Evolutionary conservation across 306 rosid genomes (phyloP).

Genomic region (Malus orientalis): DNA sequence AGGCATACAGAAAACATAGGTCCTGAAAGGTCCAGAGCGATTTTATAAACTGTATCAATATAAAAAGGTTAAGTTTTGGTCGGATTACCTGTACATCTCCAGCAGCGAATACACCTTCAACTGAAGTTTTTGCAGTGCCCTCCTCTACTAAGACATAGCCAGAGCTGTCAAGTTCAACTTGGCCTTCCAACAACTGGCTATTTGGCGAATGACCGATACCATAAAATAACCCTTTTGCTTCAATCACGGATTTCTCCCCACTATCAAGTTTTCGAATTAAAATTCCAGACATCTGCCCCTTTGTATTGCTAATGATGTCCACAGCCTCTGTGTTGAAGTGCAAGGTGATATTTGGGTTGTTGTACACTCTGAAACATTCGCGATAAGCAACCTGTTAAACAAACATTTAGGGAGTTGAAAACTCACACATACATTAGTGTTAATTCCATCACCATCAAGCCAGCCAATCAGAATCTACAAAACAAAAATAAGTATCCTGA

Average conservation of each 20-base stretch:
- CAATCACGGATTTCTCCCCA: constrained; percentile 68
- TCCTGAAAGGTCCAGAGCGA: too few species aligned
- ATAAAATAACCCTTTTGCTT: constrained; percentile 83
- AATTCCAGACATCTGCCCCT: constrained; percentile 89
- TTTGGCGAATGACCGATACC: constrained; percentile 95
- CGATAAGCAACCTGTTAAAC: constrained; percentile 98
- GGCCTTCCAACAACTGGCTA: constrained; percentile 74
- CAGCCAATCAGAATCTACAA: constrained; percentile 8
- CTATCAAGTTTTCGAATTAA: constrained; percentile 56
- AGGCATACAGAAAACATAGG: not conserved
- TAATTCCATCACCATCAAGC: constrained; percentile 30
- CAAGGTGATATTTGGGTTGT: constrained; percentile 79
- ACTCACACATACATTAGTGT: constrained; percentile 66
- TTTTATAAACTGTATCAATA: not conserved
- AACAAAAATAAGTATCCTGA: constrained; percentile 1
- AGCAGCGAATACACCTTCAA: constrained; percentile 87
- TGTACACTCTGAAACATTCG: constrained; percentile 99
- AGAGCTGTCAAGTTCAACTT: constrained; percentile 66
- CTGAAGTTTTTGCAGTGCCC: constrained; percentile 69
- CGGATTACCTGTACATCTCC: constrained; percentile 89
- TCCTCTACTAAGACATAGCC: constrained; percentile 74
- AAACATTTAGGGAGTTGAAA: constrained; percentile 95
- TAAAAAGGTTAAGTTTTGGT: not conserved
- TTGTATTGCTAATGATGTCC: constrained; percentile 81
- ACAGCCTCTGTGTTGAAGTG: constrained; percentile 87